Base-by-base conservation (phyloP, 345 rosid species). In the Linum lewisii region DNA sequence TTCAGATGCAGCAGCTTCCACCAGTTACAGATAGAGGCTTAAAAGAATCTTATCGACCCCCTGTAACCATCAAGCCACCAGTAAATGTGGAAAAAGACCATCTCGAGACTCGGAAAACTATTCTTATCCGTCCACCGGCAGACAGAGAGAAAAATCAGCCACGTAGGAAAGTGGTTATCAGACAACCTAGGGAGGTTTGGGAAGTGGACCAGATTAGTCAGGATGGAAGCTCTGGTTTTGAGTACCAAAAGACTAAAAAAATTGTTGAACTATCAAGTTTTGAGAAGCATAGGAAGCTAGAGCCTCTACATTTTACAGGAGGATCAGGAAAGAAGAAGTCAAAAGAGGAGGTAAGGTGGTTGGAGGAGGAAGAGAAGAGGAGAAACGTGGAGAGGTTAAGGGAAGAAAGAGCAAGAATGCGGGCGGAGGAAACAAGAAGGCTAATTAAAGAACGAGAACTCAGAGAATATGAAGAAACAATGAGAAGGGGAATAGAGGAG, bases 71-170 rank as follows among this genome's bases (percentile, higher is more conserved):
- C 60, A 73, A 69, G 59, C 86, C 90, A 57, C 86, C 84, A n/a
- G 58, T 81, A 52, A 80, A 70, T 63, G 60, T 65, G 54, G 94
- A 79, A 15, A 82, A 69, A 75, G 83, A 75, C 61, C 83, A 75
- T 66, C 75, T 70, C 63, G 90, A 86, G 70, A 66, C 79, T 72
- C 82, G 78, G 70, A 87, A 79, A 74, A 87, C 88, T 59, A 70
- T 89, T 34, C 86, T 89, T 66, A 89, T 93, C 73, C 79, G 84
- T 38, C 99, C 95, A 13, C 99, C 95, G 0, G 72, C 83, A 9
- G 81, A 78, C 2, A 77, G 68, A 55, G 91, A 83, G 59, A 83
- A 79, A 73, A 91, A 83, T 36, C 86, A 73, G 64, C 64, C 74
- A 67, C 90, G 73, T 70, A 89, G 86, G 75, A 89, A 87, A 78